Conservation (phyloP, 352 stramenopile genomes). For the Phytophthora pini region DNA sequence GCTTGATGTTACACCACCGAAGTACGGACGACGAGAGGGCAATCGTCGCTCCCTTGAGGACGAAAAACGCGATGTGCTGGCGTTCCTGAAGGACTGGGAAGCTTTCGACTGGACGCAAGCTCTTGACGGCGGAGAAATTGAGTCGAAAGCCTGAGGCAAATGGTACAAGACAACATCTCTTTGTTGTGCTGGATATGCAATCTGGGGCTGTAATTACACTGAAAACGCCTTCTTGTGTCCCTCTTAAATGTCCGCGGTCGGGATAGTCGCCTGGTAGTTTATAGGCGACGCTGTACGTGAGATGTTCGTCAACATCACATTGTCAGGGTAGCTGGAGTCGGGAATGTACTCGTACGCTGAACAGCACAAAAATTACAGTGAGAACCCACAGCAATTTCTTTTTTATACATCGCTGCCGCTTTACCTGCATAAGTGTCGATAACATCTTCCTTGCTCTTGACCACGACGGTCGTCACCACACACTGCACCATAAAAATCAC, state of each 20-base stretch:
- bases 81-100: constrained; percentile 73
- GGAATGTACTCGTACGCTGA: constrained; percentile 88
- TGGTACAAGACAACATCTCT: constrained; percentile 10
- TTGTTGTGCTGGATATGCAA: constrained; percentile 21
- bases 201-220: constrained; percentile 21
- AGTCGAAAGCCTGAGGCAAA: constrained; percentile 13
- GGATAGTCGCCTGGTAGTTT: constrained; percentile 64
- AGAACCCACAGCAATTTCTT: too few relatives aligned
- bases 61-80: constrained; percentile 67
- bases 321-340: constrained; percentile 56
- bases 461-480: constrained; percentile 61
- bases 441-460: constrained; percentile 83
- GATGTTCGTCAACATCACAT: constrained; percentile 46
- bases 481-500: constrained; percentile 72
- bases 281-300: constrained; percentile 48
- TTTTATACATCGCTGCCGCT: too few relatives aligned
- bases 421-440: constrained; percentile 86
- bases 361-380: too few relatives aligned
- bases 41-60: constrained; percentile 53
- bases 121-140: constrained; percentile 70
- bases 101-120: constrained; percentile 78
- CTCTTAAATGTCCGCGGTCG: constrained; percentile 71
- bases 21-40: constrained; percentile 57
- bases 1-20: constrained; percentile 68
- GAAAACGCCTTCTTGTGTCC: constrained; percentile 7